These are phyloP conservation scores for Aquilaria agallochum DNA, from an alignment of 441 rosid genomes.

Conservation along the genomic window DNA sequence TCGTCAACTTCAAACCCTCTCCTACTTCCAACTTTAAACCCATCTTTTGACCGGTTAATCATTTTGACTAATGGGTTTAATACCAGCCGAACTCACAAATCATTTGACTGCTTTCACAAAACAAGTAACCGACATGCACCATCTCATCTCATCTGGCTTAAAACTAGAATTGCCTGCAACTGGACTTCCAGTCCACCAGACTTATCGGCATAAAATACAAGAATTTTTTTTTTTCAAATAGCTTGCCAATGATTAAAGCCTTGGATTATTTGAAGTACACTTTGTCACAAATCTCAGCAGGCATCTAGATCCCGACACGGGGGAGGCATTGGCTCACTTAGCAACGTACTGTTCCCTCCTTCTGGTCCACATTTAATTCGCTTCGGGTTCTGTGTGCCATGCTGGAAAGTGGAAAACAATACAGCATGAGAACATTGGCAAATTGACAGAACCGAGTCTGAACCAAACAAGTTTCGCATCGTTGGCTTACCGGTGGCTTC, in stretches of 20 bases:
- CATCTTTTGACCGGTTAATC: no score
- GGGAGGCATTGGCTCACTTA: slow-evolving; percentile 82
- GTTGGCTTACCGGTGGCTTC: slow-evolving; percentile 71
- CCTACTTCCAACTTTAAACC: no score
- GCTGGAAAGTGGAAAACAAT: slow-evolving; percentile 39
- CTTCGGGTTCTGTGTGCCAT: slow-evolving; percentile 90
- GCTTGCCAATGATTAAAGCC: slow-evolving; percentile 22
- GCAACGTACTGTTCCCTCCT: slow-evolving; percentile 89
- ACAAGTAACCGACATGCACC: neutral
- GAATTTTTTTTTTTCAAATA: slow-evolving; percentile 16
- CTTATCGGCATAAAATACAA: slow-evolving; percentile 21
- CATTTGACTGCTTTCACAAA: no score
- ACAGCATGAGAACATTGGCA: neutral
- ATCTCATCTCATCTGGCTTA: slow-evolving; percentile 15
- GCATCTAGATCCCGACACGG: slow-evolving; percentile 96
- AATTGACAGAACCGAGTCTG: neutral
- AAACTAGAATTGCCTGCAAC: slow-evolving; percentile 15
- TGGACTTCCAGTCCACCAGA: slow-evolving; percentile 18
- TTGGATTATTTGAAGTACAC: slow-evolving; percentile 39
- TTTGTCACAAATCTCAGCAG: slow-evolving; percentile 45
- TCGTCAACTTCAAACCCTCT: no score
- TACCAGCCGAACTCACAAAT: no score
- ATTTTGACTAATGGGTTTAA: no score
- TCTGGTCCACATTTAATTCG: slow-evolving; percentile 87
- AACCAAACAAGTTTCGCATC: neutral